Percentiles rank a stretch among this genome's conserved stretches.
Conservation (phyloP, 495 filamentous ascomycete species). For the Penicillium robsamsonii region DNA sequence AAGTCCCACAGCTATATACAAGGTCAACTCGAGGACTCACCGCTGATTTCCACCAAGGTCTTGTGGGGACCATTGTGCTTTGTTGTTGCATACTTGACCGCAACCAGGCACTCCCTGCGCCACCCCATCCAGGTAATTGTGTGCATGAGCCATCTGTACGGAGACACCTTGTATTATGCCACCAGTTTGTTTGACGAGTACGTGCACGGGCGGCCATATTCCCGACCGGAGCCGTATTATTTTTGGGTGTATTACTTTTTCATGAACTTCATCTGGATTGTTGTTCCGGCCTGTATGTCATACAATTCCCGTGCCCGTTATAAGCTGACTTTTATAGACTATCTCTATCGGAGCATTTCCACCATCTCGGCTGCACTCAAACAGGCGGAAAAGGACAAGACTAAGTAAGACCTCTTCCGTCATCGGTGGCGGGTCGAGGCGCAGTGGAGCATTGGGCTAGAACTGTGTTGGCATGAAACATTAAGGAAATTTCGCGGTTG, state of each 20-base stretch:
- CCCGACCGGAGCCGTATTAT: slow-evolving; percentile 74
- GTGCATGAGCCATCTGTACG: slow-evolving; percentile 80
- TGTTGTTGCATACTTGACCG: slow-evolving; percentile 59
- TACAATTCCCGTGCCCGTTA: neutral
- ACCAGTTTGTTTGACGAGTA: slow-evolving; percentile 71
- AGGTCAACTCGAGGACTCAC: neutral
- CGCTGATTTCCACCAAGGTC: slow-evolving; percentile 39
- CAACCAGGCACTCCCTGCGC: slow-evolving; percentile 56
- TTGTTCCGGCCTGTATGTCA: slow-evolving; percentile 62
- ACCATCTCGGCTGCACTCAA: slow-evolving; percentile 48
- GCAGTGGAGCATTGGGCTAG: slow-evolving; percentile 13
- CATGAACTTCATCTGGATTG: slow-evolving; percentile 84
- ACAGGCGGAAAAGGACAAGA: slow-evolving; percentile 36
- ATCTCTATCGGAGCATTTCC: slow-evolving; percentile 50
- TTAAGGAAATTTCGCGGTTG: neutral
- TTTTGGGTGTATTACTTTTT: slow-evolving; percentile 87
- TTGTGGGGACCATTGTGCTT: slow-evolving; percentile 83
- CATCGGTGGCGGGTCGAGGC: slow-evolving; percentile 21
- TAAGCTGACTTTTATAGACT: slow-evolving; percentile 39
- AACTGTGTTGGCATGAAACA: slow-evolving; percentile 5
- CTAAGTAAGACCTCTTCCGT: slow-evolving; percentile 31
- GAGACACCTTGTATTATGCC: slow-evolving; percentile 79
- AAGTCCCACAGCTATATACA: slow-evolving; percentile 28
- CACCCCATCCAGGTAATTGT: slow-evolving; percentile 71
- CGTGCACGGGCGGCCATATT: slow-evolving; percentile 57